Percentiles rank a stretch among this genome's conserved stretches.
Evolutionary conservation across 2,329 filamentous ascomycete species (phyloP).

Genomic region (Aureobasidium melanogenum): DNA sequence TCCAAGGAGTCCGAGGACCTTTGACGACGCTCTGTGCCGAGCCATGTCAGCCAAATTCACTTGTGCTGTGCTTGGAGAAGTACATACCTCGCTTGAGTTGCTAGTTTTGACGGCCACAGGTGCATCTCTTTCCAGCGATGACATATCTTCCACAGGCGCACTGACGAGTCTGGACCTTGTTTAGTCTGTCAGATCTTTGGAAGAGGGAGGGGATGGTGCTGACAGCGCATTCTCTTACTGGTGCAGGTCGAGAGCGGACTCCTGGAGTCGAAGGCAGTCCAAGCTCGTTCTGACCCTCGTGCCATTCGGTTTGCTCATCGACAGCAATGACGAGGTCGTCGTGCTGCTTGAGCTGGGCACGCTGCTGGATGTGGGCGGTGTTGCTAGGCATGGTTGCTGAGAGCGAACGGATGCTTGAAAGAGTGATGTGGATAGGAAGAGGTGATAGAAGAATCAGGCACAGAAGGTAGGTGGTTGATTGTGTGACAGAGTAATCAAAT

Average conservation of each 20-base stretch:
- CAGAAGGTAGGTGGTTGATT: background rate
- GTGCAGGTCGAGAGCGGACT: background rate
- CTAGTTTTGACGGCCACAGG: constrained; percentile 17
- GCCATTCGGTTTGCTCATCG: constrained; percentile 17
- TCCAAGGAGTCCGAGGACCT: background rate
- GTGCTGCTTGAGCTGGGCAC: constrained; percentile 18
- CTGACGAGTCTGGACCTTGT: constrained; percentile 24
- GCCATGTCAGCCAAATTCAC: background rate
- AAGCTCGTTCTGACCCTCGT: constrained; percentile 10
- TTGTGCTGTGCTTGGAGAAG: background rate
- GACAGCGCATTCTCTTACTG: background rate
- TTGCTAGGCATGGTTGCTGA: constrained; percentile 1
- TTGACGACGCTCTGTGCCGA: constrained; percentile 4
- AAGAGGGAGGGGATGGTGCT: background rate
- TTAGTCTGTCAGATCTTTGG: background rate
- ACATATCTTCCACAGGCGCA: constrained; percentile 28
- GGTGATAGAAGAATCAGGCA: background rate
- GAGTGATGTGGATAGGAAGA: background rate
- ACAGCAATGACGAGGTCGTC: constrained; percentile 14
- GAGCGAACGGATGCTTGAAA: background rate
- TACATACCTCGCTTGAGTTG: constrained; percentile 6
- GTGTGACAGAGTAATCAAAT: background rate
- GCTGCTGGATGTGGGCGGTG: constrained; percentile 4
- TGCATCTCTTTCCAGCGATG: constrained; percentile 27
- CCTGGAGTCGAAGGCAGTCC: constrained; percentile 8